Base-by-base conservation (phyloP, 257 asterid genomes). In the Rauvolfia tetraphylla region DNA sequence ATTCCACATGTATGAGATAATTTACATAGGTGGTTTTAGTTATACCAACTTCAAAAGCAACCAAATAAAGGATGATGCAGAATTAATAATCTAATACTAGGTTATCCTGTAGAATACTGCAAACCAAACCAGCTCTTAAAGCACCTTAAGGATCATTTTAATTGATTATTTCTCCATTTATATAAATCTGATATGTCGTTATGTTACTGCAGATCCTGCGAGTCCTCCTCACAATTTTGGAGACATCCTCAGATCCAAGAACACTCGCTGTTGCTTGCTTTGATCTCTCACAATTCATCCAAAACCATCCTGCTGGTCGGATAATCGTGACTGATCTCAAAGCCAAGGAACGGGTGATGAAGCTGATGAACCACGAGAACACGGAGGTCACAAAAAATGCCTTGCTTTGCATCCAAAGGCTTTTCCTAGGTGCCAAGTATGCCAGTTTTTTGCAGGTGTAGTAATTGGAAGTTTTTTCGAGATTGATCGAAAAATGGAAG, bases 331-430 rank as follows among this genome's bases (percentile, higher is more conserved):
- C 89, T 0, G 96, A 94, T 87, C 95, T 94, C 83, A 94, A 94
- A 87, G 97, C 98, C 1, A 94, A 94, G 86, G 97, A 94, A 10
- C 91, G 92, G 49, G 97, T 92, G 80, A 92, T 94, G 98, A 94
- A 94, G 85, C 73, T 94, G 88, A 87, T 94, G 96, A 92, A 89
- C 90, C 97, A 94, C 65, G 95, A 87, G 79, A 86, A 89, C 39
- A 80, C 90, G 11, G 98, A 94, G 89, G 98, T 94, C 39, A 94
- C 98, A 53, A 94, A 90, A 73, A 94, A 94, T 56, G 95, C 98
- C 70, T 75, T 94, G 81, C 97, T 94, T 76, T 94, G 97, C 91
- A 90, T 94, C 82, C 98, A 94, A 79, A 89, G 97, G 97, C 89
- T 94, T 67, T 88, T 94, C 78, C 92, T 94, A 38, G 97, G 98